Percentiles rank a stretch among this genome's conserved stretches.
Evolutionary conservation across 352 stramenopile species (phyloP).

Genomic region (Phytophthora fragariae): DNA sequence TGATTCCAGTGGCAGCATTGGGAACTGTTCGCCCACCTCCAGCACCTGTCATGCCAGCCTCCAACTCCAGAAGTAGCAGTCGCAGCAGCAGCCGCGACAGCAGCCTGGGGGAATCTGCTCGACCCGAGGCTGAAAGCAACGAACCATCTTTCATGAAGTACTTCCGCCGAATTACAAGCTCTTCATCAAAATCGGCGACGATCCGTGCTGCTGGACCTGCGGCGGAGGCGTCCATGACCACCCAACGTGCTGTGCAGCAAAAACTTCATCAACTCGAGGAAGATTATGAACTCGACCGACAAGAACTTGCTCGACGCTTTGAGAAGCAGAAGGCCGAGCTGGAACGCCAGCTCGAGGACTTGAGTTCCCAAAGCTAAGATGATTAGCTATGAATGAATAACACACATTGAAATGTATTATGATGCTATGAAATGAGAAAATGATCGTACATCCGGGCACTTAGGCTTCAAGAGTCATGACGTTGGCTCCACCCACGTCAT

Average conservation of each 20-base stretch:
- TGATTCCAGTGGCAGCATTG: constrained; percentile 41
- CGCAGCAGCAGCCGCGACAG: constrained; percentile 14
- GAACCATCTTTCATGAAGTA: constrained; percentile 90
- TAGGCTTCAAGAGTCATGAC: constrained; percentile 85
- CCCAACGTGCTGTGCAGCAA: constrained; percentile 45
- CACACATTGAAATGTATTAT: constrained; percentile 29
- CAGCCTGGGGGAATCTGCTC: constrained; percentile 21
- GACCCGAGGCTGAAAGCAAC: constrained; percentile 30
- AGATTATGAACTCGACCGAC: constrained; percentile 55
- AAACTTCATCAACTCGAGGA: constrained; percentile 63
- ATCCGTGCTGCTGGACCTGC: constrained; percentile 38
- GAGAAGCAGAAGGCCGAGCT: constrained; percentile 57
- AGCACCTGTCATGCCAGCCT: constrained; percentile 25
- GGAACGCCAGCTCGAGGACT: constrained; percentile 57
- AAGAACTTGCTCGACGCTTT: constrained; percentile 49
- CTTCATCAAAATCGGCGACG: constrained; percentile 25
- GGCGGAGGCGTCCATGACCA: constrained; percentile 22
- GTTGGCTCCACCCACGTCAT: constrained; percentile 82
- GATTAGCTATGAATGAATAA: constrained; percentile 9
- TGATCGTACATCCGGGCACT: background rate
- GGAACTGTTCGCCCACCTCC: constrained; percentile 29
- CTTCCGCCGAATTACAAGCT: constrained; percentile 58
- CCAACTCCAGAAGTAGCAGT: constrained; percentile 35
- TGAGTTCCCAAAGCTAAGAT: constrained; percentile 29
- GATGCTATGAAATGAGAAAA: constrained; percentile 12